Conservation (phyloP, 164 flowering plant genomes). For the Aristolochia contorta region DNA sequence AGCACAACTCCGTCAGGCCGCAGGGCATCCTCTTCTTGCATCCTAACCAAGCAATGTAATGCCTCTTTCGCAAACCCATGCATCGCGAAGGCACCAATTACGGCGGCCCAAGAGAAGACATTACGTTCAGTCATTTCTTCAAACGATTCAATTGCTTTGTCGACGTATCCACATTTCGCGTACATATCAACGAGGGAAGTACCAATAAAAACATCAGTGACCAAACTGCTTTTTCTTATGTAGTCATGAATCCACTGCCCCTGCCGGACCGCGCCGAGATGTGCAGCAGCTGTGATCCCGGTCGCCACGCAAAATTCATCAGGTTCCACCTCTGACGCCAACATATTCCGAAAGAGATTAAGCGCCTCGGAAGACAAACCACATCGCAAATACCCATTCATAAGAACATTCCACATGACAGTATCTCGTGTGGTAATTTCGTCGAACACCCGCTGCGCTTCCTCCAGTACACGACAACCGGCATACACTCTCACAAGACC, state of each 20-base stretch:
- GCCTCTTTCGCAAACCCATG: conserved; percentile 4
- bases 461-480: conserved; percentile 5
- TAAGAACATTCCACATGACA: conserved; percentile 27
- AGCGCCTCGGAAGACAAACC: conserved; percentile 17
- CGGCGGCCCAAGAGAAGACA: conserved; percentile 14
- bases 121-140: background rate
- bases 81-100: conserved; percentile 8
- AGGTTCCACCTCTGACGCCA: conserved; percentile 14
- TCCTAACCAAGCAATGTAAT: background rate
- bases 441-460: conserved; percentile 28
- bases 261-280: conserved; percentile 28
- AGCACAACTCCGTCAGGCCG: conserved; percentile 24
- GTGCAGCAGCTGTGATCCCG: conserved; percentile 29
- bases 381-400: conserved; percentile 22
- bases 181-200: conserved; percentile 40
- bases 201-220: conserved; percentile 11
- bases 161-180: conserved; percentile 18
- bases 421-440: conserved; percentile 22
- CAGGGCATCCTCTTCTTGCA: conserved; percentile 11
- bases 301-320: conserved; percentile 28
- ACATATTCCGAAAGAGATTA: conserved; percentile 22
- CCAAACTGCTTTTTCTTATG: conserved; percentile 11
- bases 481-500: conserved; percentile 28
- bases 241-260: conserved; percentile 39
- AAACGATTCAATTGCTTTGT: too few relatives aligned